Base-by-base conservation (phyloP, 495 filamentous ascomycete species). In the Trichodelitschia bisporula region DNA sequence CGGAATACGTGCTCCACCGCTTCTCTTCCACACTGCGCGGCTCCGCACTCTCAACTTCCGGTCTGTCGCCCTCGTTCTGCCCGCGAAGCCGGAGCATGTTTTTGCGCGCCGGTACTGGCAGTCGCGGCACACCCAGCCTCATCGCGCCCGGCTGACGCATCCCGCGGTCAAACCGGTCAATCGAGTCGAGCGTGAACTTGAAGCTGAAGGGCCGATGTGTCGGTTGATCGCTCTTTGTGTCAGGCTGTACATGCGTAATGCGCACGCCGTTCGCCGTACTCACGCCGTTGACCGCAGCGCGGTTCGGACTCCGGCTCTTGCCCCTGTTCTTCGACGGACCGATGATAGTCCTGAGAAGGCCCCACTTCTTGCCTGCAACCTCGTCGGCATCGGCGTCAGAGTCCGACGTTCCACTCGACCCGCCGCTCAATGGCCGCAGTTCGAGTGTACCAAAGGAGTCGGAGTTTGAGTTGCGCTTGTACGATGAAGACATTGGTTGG, bases 131-230 rank as follows among this genome's bases (percentile, higher is more conserved):
- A 30, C 57, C 62, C 3, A 93, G 60, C 8, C 58, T 62, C 36
- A 66, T 60, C 40, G 73, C 62, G 31, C 59, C 54, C 27, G 56
- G 56, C 2, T 50, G 49, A n/a, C n/a, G n/a, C n/a, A n/a, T n/a
- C n/a, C n/a, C n/a, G n/a, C n/a, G n/a, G 38, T 49, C 55, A 14
- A 60, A 55, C 4, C 58, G 60, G 28, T 70, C 68, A 36, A 69
- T 59, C 64, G 64, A 78, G 46, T 83, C 77, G 14, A 82, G 54
- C 0, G 74, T 77, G 47, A 83, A 82, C 38, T 72, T 77, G 55
- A 82, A 83, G 34, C 57, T 66, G 41, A 61, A 74, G 11, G 56
- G 57, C 30, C 69, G 69, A 37, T 71, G 66, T n/a, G 47, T 45
- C 8, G 35, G 12, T 15, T 20, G 3, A 4, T 21, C 12, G 8